A percentile compares a stretch with the other conserved stretches of the same genome.
Conservation (phyloP, 257 asterid species). For the Ocimum tenuiflorum region DNA sequence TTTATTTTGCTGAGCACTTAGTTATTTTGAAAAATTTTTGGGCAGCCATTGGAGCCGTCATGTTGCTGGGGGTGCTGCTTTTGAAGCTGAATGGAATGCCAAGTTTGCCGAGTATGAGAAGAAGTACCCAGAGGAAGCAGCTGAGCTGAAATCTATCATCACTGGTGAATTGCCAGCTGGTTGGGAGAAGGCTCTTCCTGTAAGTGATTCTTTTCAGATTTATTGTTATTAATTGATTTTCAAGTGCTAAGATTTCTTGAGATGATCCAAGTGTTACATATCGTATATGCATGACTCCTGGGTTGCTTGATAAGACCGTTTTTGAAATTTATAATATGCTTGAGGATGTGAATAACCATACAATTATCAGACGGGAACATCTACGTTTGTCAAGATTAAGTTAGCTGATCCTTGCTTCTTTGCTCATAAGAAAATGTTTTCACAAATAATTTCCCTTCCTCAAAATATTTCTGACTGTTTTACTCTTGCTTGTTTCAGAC, state of each 20-base stretch:
- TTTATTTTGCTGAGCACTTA: constrained; percentile 5
- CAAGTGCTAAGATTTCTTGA: background rate
- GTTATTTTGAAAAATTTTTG: constrained; percentile 7
- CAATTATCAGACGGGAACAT: background rate
- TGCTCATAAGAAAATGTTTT: background rate
- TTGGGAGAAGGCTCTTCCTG: constrained; percentile 88
- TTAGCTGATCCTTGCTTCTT: background rate
- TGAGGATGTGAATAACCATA: background rate
- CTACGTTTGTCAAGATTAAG: background rate
- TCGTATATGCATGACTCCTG: background rate
- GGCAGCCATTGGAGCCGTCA: constrained; percentile 93
- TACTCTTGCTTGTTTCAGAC: constrained; percentile 33
- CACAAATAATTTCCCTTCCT: background rate
- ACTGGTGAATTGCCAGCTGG: constrained; percentile 65
- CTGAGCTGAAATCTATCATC: constrained; percentile 59
- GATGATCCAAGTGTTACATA: background rate
- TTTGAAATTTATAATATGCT: background rate
- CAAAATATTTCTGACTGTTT: background rate
- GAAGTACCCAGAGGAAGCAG: constrained; percentile 75
- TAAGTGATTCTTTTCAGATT: constrained; percentile 29
- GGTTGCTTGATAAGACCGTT: background rate
- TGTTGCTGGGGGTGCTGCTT: constrained; percentile 63
- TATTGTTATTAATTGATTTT: constrained; percentile 1
- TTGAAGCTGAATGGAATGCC: constrained; percentile 89
- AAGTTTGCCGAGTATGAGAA: constrained; percentile 80